phyloP scores from a whole-genome alignment of 352 stramenopile species.

The Phytophthora aleatoria region DNA sequence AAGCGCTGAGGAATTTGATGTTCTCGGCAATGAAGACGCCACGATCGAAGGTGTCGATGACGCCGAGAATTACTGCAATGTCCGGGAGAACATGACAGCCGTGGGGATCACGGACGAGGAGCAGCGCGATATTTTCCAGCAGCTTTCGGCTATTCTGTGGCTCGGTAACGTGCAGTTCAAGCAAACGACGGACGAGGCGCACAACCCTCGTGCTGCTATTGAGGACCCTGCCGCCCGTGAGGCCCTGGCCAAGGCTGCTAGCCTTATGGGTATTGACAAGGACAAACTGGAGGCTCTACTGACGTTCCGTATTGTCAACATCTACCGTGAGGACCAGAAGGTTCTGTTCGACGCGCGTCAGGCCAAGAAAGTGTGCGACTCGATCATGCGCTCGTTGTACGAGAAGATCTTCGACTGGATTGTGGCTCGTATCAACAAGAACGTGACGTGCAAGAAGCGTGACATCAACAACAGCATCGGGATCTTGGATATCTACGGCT shows the following conservation, averaged over 20 bases:
- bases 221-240: conserved; percentile 55
- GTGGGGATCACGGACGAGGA: conserved; percentile 79
- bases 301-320: conserved; percentile 81
- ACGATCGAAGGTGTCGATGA: conserved; percentile 83
- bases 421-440: conserved; percentile 85
- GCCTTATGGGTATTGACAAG: conserved; percentile 68
- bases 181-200: conserved; percentile 68
- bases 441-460: conserved; percentile 65
- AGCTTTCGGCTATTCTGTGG: conserved; percentile 83
- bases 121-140: conserved; percentile 75
- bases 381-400: conserved; percentile 88
- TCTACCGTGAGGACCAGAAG: conserved; percentile 79
- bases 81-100: conserved; percentile 66
- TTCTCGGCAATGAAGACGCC: conserved; percentile 68
- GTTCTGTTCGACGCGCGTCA: conserved; percentile 76
- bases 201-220: conserved; percentile 77
- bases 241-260: conserved; percentile 60
- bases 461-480: conserved; percentile 82
- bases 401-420: conserved; percentile 92
- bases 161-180: conserved; percentile 86
- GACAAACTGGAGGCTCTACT: conserved; percentile 71
- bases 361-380: conserved; percentile 84
- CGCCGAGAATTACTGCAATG: conserved; percentile 60
- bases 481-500: conserved; percentile 91
- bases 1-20: conserved; percentile 63